Evolutionary conservation across 2,329 filamentous ascomycete genomes (phyloP).

Genomic region (Chrysoporthe deuterocubensis): DNA sequence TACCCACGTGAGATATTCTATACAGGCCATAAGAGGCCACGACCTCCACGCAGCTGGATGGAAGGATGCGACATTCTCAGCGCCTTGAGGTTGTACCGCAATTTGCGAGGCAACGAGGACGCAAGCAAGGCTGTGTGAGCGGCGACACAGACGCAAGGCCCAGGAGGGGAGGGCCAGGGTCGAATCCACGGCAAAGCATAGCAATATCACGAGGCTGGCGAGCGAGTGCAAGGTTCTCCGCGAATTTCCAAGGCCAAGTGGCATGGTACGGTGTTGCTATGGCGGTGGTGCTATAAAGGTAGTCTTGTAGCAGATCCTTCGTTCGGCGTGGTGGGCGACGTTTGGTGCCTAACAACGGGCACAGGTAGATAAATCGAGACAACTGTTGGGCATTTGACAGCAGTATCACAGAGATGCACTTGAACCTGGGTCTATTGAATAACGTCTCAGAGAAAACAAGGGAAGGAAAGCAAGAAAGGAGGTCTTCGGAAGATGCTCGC

Average conservation of each 20-base stretch:
- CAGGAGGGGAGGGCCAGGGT: too few species aligned
- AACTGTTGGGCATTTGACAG: background rate
- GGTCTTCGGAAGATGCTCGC: background rate
- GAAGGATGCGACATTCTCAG: background rate
- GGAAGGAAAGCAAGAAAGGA: too few species aligned
- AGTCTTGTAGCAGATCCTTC: background rate
- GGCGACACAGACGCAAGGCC: background rate
- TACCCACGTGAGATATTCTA: too few species aligned
- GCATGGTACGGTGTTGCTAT: too few species aligned
- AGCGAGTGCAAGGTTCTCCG: too few species aligned
- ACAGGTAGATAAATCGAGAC: background rate
- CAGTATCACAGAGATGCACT: background rate
- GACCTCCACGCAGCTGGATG: background rate
- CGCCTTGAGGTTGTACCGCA: background rate
- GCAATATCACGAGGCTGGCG: too few species aligned
- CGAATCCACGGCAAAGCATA: too few species aligned
- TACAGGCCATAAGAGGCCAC: background rate
- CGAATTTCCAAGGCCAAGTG: too few species aligned
- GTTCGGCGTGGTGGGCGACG: background rate
- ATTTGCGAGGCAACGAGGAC: background rate
- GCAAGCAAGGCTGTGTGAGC: background rate
- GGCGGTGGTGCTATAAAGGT: too few species aligned
- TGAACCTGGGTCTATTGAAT: background rate
- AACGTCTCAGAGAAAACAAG: too few species aligned
- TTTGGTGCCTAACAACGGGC: background rate